These are phyloP conservation scores for Capronia epimyces DNA, from an alignment of 2,329 filamentous ascomycete species.

Conservation along the genomic window DNA sequence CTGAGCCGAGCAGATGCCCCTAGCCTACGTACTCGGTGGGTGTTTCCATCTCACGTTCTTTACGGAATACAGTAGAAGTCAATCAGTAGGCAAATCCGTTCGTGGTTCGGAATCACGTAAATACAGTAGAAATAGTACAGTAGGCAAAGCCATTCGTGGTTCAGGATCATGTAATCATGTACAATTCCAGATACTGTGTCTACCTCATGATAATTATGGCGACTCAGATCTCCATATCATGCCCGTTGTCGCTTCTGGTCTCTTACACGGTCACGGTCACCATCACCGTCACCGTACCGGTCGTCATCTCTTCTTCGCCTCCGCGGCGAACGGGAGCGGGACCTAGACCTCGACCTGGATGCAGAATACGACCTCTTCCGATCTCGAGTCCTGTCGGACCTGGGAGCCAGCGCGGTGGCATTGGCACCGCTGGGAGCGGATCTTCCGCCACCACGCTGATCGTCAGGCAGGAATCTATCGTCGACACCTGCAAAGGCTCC, in stretches of 20 bases:
- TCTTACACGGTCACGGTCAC: constrained; percentile 32
- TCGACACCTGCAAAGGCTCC: constrained; percentile 34
- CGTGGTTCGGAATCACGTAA: too few species aligned
- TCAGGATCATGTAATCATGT: neutral
- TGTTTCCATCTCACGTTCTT: too few species aligned
- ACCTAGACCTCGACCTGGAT: neutral
- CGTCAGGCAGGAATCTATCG: constrained; percentile 45
- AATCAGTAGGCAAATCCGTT: too few species aligned
- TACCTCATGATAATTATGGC: too few species aligned
- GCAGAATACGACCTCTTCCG: constrained; percentile 30
- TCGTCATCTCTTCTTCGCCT: constrained; percentile 1
- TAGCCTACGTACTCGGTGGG: too few species aligned
- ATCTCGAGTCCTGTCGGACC: constrained; percentile 30
- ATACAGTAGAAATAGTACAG: too few species aligned
- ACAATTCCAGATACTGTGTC: too few species aligned
- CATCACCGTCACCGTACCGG: neutral
- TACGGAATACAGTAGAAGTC: too few species aligned
- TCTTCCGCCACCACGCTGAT: constrained; percentile 32
- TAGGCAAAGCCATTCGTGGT: neutral
- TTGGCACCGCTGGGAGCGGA: constrained; percentile 43
- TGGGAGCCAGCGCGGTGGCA: constrained; percentile 39
- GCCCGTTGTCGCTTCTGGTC: neutral
- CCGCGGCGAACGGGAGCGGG: constrained; percentile 10
- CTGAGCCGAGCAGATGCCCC: too few species aligned
- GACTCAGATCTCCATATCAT: neutral